phyloP scores from a whole-genome alignment of 73 alveolate species.

The Stentor roeselii region DNA sequence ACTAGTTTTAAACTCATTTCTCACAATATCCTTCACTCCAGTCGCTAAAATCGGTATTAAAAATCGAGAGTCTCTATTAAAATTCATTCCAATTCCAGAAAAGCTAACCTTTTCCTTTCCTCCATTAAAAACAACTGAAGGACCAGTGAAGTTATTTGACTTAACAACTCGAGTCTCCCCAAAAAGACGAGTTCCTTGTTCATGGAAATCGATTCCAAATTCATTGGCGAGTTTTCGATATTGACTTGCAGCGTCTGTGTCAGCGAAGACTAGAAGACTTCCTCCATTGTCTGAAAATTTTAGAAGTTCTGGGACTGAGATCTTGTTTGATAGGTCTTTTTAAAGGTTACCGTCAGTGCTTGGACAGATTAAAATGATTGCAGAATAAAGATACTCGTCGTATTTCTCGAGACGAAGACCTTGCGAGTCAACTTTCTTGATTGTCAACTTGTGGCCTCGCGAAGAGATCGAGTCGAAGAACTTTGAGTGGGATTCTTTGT shows the following conservation, averaged over 20 bases:
- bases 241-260: constrained; percentile 14
- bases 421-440: not conserved
- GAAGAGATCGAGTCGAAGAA: not conserved
- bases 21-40: not conserved
- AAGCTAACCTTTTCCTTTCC: not conserved
- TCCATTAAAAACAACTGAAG: not conserved
- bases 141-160: not conserved
- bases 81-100: constrained; percentile 10
- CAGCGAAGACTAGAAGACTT: constrained; percentile 26
- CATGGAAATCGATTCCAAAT: constrained; percentile 25
- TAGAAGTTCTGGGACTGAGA: not conserved
- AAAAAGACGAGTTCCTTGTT: constrained; percentile 25
- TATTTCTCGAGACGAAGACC: constrained; percentile 13
- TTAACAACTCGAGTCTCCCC: not conserved
- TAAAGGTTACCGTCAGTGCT: not conserved
- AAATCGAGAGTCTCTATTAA: not conserved
- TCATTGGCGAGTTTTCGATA: constrained; percentile 25
- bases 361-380: constrained; percentile 7
- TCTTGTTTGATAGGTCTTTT: not conserved
- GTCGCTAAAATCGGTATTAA: not conserved
- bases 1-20: constrained; percentile 17
- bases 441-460: not conserved
- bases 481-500: not conserved
- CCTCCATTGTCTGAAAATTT: constrained; percentile 24
- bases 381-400: not conserved